These are phyloP conservation scores for Pseudozyma tsukubaensis DNA, from an alignment of 1,284 basidiomycete genomes.

Conservation along the genomic window DNA sequence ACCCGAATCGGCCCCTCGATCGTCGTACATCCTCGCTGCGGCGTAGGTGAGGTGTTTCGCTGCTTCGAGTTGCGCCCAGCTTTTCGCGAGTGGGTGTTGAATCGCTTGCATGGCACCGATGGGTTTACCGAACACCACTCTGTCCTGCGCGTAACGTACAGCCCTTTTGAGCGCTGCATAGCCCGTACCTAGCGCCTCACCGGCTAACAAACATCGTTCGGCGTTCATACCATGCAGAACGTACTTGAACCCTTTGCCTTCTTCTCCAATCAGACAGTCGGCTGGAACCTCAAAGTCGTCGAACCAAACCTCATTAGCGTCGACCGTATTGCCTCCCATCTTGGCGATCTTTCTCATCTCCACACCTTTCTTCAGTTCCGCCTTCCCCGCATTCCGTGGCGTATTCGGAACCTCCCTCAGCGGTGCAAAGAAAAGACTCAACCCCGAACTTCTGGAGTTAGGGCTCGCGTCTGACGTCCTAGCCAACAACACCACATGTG, in stretches of 20 bases:
- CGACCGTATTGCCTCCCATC: conserved; percentile 70
- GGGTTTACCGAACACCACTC: conserved; percentile 64
- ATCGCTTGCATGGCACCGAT: conserved; percentile 68
- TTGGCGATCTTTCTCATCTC: conserved; percentile 67
- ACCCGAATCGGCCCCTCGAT: conserved; percentile 51
- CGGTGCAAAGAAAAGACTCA: conserved; percentile 56
- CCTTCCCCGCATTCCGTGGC: conserved; percentile 24
- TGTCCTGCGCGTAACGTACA: conserved; percentile 57
- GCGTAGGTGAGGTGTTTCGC: conserved; percentile 62
- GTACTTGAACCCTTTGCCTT: conserved; percentile 70
- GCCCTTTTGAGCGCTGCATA: conserved; percentile 52
- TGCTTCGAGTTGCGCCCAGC: conserved; percentile 67
- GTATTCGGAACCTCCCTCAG: conserved; percentile 35
- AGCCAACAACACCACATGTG: conserved; percentile 67
- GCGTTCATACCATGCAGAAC: conserved; percentile 67
- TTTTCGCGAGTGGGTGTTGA: conserved; percentile 65
- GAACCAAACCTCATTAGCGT: conserved; percentile 69
- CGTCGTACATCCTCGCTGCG: conserved; percentile 63
- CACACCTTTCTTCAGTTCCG: conserved; percentile 45
- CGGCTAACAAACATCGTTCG: conserved; percentile 70
- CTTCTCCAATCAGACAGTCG: conserved; percentile 66
- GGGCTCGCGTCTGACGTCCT: conserved; percentile 62
- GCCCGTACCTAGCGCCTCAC: conserved; percentile 69
- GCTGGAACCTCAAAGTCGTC: conserved; percentile 67
- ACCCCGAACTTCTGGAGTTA: conserved; percentile 59